Base-by-base conservation (phyloP, 1,284 basidiomycete species). In the Irpex sp. region DNA sequence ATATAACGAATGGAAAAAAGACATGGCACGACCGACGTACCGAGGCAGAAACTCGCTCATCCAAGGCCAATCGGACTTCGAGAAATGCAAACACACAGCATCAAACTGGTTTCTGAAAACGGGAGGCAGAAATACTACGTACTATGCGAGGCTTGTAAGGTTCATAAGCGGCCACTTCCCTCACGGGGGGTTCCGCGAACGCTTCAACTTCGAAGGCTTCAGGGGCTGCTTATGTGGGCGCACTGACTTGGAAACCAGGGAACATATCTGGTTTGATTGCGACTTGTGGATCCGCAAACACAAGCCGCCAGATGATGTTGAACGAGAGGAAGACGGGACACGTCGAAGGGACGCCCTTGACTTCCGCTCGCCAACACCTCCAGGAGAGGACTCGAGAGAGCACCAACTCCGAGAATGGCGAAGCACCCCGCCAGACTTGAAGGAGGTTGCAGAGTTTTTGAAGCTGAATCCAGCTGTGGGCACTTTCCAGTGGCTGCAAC, bases 231-330 rank as follows among this genome's bases (percentile, higher is more conserved):
- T 39, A 54, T 60, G 58, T 39, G 37, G 37, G 7, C 6, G 37
- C 37, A 52, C 52, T 5, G 55, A 28, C 16, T 45, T 39, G 4
- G 59, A 60, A 35, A 18, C 53, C 2, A n/a, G 59, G 5, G 55
- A 60, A n/a, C 53, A 60, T 45, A 57, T 60, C 23, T 60, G 59
- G 59, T 60, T 60, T 42, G 59, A 60, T 19, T 60, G 59, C 45
- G 53, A 56, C 12, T 45, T 60, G 28, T 60, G 59, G 59, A 60
- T 60, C 23, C 36, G 28, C 8, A 56, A 36, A 21, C 59, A 60
- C 45, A 28, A 51, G 39, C 59, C 59, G 28, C 37, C 37, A 14
- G 53, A 45, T 5, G 58, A 58, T 19, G 14, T 36, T 21, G 58
- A 58, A 23, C 33, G 36, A 12, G 9, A 39, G 35, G 10, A 52